Percentiles rank a stretch among this genome's conserved stretches.
These are phyloP conservation scores for Mycena leptocephala DNA, from an alignment of 768 basidiomycete species.

Conservation along the genomic window DNA sequence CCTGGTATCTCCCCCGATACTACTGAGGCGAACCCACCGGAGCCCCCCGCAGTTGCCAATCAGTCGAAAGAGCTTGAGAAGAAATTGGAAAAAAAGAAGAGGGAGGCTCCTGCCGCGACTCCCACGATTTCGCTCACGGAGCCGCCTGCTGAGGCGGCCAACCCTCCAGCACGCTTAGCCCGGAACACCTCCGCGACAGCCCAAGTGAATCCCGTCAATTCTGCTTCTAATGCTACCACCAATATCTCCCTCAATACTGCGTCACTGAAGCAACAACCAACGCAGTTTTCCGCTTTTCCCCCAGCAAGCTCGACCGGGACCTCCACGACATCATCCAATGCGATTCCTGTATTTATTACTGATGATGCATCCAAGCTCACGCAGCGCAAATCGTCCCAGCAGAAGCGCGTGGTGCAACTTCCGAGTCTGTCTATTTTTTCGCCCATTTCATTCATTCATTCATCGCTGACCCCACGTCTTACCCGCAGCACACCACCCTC, in stretches of 20 bases:
- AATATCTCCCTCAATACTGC: not conserved
- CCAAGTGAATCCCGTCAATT: not conserved
- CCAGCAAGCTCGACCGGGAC: not conserved
- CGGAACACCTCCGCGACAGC: not conserved
- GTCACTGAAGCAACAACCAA: not conserved
- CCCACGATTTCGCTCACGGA: no score
- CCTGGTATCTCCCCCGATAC: not conserved
- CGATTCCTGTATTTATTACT: not conserved
- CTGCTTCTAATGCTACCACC: not conserved
- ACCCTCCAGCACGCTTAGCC: not conserved
- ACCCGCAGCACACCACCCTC: slow-evolving; percentile 10
- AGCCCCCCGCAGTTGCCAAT: no score
- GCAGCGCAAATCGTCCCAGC: not conserved
- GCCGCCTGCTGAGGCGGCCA: no score
- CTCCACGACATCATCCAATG: not conserved
- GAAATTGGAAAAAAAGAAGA: no score
- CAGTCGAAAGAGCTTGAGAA: no score
- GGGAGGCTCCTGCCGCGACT: no score
- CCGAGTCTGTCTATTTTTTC: slow-evolving; percentile 8
- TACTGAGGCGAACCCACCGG: not conserved
- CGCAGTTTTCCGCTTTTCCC: not conserved
- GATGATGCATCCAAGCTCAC: not conserved
- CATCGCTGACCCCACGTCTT: not conserved
- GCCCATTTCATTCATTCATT: not conserved
- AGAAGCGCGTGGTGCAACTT: not conserved